Conservation (phyloP, 768 basidiomycete genomes). For the Baorangia bicolor region DNA sequence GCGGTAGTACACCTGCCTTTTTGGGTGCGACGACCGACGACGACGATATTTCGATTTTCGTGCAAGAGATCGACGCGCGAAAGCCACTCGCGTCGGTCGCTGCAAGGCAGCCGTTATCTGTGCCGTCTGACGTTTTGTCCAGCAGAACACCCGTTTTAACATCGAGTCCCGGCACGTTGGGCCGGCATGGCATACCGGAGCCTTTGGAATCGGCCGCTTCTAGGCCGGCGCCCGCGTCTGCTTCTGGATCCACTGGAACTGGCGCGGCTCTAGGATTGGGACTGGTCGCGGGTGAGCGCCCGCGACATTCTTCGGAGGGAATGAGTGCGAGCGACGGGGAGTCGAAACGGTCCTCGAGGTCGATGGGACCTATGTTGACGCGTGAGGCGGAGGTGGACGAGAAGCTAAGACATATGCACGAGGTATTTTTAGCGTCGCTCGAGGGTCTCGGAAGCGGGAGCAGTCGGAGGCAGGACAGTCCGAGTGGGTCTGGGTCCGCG, state of each 20-base stretch:
- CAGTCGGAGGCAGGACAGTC: conserved; percentile 27
- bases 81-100: conserved; percentile 50
- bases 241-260: neutral
- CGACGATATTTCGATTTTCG: conserved; percentile 75
- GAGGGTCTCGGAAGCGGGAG: conserved; percentile 51
- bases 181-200: neutral
- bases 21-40: conserved; percentile 58
- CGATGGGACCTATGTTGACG: conserved; percentile 58
- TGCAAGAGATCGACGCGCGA: conserved; percentile 72
- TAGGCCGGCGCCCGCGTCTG: conserved; percentile 1
- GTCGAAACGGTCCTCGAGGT: conserved; percentile 26
- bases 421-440: conserved; percentile 61
- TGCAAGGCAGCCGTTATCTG: conserved; percentile 13
- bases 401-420: conserved; percentile 63
- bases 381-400: conserved; percentile 66
- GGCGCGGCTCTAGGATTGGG: conserved; percentile 14
- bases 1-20: conserved; percentile 36
- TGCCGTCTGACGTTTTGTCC: neutral
- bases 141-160: neutral
- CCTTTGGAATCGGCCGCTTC: neutral
- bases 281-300: conserved; percentile 15
- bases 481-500: conserved; percentile 10
- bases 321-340: conserved; percentile 17
- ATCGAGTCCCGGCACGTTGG: conserved; percentile 7
- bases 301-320: conserved; percentile 19